phyloP scores from a whole-genome alignment of 371 early-diverging fungal species.

The Actinomucor elegans region DNA sequence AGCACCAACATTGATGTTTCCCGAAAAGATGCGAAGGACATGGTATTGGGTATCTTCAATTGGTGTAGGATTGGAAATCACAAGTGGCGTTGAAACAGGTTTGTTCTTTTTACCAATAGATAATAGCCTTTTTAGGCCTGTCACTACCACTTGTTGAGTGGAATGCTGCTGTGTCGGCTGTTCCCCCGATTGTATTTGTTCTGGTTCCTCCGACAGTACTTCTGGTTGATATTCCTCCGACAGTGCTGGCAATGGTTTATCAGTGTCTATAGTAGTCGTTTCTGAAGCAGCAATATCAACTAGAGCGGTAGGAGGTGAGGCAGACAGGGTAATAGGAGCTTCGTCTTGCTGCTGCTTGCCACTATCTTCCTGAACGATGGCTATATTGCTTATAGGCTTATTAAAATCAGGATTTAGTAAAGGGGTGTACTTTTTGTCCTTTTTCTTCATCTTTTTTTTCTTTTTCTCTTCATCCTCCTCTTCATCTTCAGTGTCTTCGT shows the following conservation, averaged over 20 bases:
- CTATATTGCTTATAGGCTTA: constrained; percentile 1
- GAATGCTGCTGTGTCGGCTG: constrained; percentile 1
- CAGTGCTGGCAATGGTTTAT: neutral
- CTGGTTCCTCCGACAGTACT: neutral
- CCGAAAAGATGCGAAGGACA: constrained; percentile 56
- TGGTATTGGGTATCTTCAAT: constrained; percentile 24
- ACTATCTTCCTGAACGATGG: too few species aligned
- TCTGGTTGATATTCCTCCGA: neutral
- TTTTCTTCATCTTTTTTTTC: neutral
- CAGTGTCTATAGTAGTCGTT: neutral
- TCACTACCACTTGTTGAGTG: constrained; percentile 6
- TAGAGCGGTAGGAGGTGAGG: neutral
- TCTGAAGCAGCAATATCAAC: neutral
- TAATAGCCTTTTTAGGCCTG: constrained; percentile 31
- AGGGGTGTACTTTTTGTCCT: constrained; percentile 1
- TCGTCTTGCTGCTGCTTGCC: too few species aligned
- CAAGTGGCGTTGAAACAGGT: neutral
- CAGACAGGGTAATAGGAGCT: neutral
- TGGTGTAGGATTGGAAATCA: neutral
- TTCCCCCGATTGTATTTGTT: neutral
- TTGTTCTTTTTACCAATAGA: constrained; percentile 37
- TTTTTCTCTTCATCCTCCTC: neutral
- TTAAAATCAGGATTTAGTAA: constrained; percentile 20
- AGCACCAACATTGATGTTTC: constrained; percentile 61
- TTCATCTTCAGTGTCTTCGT: neutral